phyloP scores from a whole-genome alignment of 1,284 basidiomycete species.

The Leccinum insolens region DNA sequence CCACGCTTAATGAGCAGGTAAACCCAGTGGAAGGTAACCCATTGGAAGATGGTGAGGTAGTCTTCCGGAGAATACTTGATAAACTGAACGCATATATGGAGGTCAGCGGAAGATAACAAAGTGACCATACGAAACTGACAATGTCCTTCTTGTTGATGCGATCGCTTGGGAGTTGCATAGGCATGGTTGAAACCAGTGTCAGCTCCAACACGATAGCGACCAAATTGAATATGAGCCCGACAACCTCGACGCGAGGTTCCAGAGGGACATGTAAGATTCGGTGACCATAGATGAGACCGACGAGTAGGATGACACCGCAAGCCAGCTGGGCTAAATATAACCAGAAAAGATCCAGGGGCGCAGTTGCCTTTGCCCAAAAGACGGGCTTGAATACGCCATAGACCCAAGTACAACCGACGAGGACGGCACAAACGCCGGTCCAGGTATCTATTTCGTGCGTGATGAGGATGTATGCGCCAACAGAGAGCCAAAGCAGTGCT shows the following conservation, averaged over 20 bases:
- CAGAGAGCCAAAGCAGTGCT: constrained; percentile 45
- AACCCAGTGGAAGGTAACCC: constrained; percentile 74
- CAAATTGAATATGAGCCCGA: constrained; percentile 39
- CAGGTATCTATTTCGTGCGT: constrained; percentile 28
- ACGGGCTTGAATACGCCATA: constrained; percentile 48
- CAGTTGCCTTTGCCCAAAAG: constrained; percentile 41
- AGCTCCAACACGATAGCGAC: constrained; percentile 39
- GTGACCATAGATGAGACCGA: constrained; percentile 42
- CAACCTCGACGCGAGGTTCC: constrained; percentile 30
- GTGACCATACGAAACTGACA: constrained; percentile 31
- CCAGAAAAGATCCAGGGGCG: constrained; percentile 47
- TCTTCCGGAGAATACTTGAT: constrained; percentile 60
- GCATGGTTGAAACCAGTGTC: constrained; percentile 42
- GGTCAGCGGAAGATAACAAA: neutral
- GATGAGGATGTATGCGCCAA: constrained; percentile 40
- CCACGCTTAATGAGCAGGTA: constrained; percentile 57
- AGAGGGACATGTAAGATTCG: constrained; percentile 34
- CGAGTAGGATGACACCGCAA: constrained; percentile 38
- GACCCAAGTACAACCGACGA: constrained; percentile 48
- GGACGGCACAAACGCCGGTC: constrained; percentile 32
- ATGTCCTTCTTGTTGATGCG: constrained; percentile 41
- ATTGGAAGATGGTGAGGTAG: constrained; percentile 63
- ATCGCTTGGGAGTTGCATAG: constrained; percentile 46
- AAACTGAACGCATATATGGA: constrained; percentile 34
- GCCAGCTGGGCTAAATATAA: constrained; percentile 43